phyloP scores from a whole-genome alignment of 2,329 filamentous ascomycete species.

The Kalmusia sp. region DNA sequence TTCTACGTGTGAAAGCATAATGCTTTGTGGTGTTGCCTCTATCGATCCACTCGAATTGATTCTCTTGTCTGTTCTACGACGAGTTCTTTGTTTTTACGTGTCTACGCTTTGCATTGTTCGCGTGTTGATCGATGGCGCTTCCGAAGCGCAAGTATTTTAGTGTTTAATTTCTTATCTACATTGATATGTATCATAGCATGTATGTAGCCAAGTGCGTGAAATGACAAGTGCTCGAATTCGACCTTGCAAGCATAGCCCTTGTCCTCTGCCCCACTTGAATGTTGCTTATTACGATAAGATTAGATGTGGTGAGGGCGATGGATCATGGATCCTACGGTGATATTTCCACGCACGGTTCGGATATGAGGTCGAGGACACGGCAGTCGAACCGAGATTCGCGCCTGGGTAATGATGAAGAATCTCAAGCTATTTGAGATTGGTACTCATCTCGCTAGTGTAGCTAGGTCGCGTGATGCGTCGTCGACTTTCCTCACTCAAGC shows the following conservation, averaged over 20 bases:
- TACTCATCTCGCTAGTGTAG: no score
- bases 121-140: slow-evolving; percentile 11
- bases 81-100: slow-evolving; percentile 23
- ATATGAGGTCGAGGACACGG: slow-evolving; percentile 3
- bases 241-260: slow-evolving; percentile 1
- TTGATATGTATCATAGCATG: slow-evolving; percentile 8
- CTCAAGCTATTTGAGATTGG: no score
- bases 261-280: not conserved
- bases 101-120: slow-evolving; percentile 22
- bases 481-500: no score
- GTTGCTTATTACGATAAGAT: not conserved
- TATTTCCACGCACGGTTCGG: not conserved
- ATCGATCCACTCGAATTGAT: slow-evolving; percentile 1
- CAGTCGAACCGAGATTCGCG: no score
- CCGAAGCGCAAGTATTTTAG: slow-evolving; percentile 29
- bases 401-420: no score
- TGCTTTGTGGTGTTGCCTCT: not conserved
- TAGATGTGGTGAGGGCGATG: not conserved
- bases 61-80: not conserved
- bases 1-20: not conserved
- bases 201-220: slow-evolving; percentile 5
- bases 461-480: no score
- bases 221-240: slow-evolving; percentile 11
- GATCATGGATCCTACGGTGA: no score
- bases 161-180: slow-evolving; percentile 26